Evolutionary conservation across 495 filamentous ascomycete species (phyloP), one percentile per base, ranked within the genome.

Genomic region (Penicillium waksmanii): DNA sequence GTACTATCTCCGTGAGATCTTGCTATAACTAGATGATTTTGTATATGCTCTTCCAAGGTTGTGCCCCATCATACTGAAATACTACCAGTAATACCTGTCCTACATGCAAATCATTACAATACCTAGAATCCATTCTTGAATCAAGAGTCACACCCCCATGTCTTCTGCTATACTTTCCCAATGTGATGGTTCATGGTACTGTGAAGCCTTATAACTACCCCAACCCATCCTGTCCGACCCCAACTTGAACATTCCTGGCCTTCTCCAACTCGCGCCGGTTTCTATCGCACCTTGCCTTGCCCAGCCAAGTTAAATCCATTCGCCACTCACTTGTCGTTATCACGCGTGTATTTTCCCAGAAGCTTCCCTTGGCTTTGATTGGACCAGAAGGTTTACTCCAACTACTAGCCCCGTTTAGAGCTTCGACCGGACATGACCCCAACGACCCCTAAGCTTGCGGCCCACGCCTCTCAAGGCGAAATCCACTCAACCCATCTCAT

Each of bases 161-260:
- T 0, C 8, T 31, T 6, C 27, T 31, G 6, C 27, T 31, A 31
- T 31, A 31, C 27, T 31, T 31, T 31, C 6, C 27, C 27, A 31
- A 31, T 8, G 27, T 8, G 6, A 31, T 31, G 27, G 27, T 7
- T 31, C 27, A 31, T 31, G 27, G 27, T 31, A 31, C 27, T 8
- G 27, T 8, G 27, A 31, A 31, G 27, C 27, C 27, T 31, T 6
- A 31, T 31, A 31, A 31, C 23, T 46, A 46, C 56, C 35, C 56
- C 56, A 58, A 58, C 27, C 47, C 35, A 21, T 8, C 27, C 33
- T 38, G 8, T 18, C 49, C n/a, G 46, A 48, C 46, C 21, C 46
- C 46, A 48, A 46, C 43, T n/a, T 46, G 9, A 12, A 48, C 46
- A 48, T 46, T 21, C 46, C 46, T 11, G 21, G 2, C 23, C 11